Conservation (phyloP, 345 rosid species). For the Eucalyptus pumila region DNA sequence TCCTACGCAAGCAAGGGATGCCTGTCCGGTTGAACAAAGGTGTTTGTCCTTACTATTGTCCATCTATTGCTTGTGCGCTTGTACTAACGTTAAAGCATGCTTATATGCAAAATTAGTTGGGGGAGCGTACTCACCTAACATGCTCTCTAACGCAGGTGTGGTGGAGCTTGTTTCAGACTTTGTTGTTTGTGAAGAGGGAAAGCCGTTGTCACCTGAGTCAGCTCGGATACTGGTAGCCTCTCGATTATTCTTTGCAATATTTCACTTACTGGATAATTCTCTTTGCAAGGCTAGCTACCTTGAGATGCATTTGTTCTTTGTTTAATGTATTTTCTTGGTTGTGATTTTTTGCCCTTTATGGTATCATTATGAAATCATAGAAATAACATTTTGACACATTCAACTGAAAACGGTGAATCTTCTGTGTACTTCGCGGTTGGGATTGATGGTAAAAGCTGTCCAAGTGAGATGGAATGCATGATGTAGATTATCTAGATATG, state of each 20-base stretch:
- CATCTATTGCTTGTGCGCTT: background rate
- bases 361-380: background rate
- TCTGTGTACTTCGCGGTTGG: background rate
- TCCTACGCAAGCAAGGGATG: conserved; percentile 85
- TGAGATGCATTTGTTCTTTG: background rate
- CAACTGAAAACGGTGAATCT: background rate
- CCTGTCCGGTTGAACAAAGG: conserved; percentile 96
- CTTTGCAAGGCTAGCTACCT: background rate
- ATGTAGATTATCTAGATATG: background rate
- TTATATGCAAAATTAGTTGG: background rate
- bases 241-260: background rate
- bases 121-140: background rate
- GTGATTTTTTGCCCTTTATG: background rate
- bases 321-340: background rate
- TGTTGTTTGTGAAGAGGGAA: conserved; percentile 90
- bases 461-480: background rate
- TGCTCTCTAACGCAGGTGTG: conserved; percentile 37
- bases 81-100: background rate
- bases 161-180: conserved; percentile 82
- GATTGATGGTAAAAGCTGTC: background rate
- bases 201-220: conserved; percentile 84
- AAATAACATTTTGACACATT: background rate
- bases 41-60: background rate
- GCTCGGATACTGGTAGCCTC: conserved; percentile 71
- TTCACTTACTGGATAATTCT: background rate